Percentiles rank a stretch among this genome's conserved stretches.
Conservation (phyloP, 2,329 filamentous ascomycete genomes). For the Penicillium thymicola region DNA sequence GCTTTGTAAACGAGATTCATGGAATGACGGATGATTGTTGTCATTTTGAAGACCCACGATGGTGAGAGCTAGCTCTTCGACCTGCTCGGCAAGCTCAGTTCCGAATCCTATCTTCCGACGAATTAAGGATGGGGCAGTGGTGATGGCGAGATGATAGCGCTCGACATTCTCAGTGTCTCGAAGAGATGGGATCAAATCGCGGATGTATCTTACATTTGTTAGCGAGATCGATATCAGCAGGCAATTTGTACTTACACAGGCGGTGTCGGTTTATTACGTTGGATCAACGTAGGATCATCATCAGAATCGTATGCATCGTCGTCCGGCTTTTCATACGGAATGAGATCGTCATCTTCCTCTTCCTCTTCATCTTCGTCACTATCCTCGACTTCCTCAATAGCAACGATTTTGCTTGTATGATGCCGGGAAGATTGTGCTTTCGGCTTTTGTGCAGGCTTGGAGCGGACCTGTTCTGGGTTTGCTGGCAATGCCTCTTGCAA, state of each 20-base stretch:
- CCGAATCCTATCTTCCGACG: conserved; percentile 86
- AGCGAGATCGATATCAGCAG: background rate
- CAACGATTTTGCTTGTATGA: conserved; percentile 45
- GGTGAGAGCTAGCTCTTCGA: conserved; percentile 72
- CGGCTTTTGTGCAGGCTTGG: conserved; percentile 5
- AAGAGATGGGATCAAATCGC: conserved; percentile 75
- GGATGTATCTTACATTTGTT: conserved; percentile 60
- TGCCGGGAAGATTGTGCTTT: conserved; percentile 3
- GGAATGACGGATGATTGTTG: conserved; percentile 75
- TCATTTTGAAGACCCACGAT: conserved; percentile 81
- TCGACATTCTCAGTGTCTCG: conserved; percentile 81
- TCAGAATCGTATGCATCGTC: conserved; percentile 89
- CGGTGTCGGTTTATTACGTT: conserved; percentile 74
- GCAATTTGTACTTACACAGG: conserved; percentile 59
- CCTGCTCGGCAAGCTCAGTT: conserved; percentile 79
- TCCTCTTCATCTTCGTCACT: conserved; percentile 29
- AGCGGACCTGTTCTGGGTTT: conserved; percentile 14
- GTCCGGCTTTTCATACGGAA: conserved; percentile 78
- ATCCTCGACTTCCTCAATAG: conserved; percentile 63
- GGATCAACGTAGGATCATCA: conserved; percentile 83
- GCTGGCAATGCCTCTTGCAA: conserved; percentile 13
- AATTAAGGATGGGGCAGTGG: conserved; percentile 74
- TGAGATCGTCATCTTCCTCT: conserved; percentile 65
- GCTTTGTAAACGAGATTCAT: conserved; percentile 70
- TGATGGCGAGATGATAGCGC: conserved; percentile 73